Percentiles rank a stretch among this genome's conserved stretches.
Conservation (phyloP, 1,139 yeast genomes). For the Casaregolazyma lundiana region DNA sequence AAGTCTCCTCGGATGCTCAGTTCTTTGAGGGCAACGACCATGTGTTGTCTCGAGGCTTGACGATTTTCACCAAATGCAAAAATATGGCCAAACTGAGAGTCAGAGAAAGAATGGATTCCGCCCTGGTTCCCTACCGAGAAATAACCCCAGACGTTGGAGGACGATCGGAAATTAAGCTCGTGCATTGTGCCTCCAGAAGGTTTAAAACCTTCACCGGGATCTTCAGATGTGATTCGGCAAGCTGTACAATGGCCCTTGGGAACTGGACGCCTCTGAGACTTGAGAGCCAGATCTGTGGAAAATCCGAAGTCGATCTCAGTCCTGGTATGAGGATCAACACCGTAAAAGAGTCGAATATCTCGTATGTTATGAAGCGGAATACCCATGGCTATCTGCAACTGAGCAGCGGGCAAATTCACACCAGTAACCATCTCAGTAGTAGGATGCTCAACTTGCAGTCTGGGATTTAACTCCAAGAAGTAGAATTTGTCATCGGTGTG, state of each 20-base stretch:
- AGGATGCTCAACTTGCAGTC: conserved; percentile 99
- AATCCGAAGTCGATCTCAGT: conserved; percentile 91
- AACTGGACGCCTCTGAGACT: conserved; percentile 82
- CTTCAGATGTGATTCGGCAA: conserved; percentile 97
- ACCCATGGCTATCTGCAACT: conserved; percentile 98
- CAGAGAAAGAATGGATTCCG: conserved; percentile 95
- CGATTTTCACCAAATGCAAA: conserved; percentile 98
- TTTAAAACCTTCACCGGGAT: conserved; percentile 98
- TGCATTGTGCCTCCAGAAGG: conserved; percentile 97
- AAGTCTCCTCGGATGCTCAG: conserved; percentile 96
- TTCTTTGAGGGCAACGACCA: conserved; percentile 97
- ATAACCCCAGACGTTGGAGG: conserved; percentile 98
- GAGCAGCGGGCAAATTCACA: conserved; percentile 96
- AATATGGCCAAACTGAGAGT: conserved; percentile 97
- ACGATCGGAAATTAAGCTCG: conserved; percentile 92
- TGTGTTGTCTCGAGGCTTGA: conserved; percentile 94
- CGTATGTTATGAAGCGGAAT: conserved; percentile 91
- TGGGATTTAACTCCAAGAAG: conserved; percentile 93
- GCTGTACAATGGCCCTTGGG: conserved; percentile 99
- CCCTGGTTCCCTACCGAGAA: conserved; percentile 96
- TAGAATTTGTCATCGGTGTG: conserved; percentile 92
- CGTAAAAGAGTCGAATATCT: conserved; percentile 88
- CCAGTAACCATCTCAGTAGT: conserved; percentile 99
- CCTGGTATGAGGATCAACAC: conserved; percentile 90
- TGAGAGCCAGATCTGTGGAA: conserved; percentile 62